phyloP scores from a whole-genome alignment of 2,329 filamentous ascomycete species.

The Biscogniauxia sp. region DNA sequence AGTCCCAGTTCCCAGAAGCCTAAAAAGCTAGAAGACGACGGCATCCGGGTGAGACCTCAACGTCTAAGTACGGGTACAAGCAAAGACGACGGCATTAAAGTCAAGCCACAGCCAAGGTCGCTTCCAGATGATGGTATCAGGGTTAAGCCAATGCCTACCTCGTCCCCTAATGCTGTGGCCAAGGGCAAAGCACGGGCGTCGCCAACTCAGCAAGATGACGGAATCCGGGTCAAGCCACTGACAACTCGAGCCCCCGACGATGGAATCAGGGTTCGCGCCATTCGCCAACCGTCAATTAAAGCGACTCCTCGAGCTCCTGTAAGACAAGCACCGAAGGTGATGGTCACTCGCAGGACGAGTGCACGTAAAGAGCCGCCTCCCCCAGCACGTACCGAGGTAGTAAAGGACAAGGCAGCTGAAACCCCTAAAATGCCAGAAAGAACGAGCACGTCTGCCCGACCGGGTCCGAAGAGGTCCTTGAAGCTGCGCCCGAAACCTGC shows the following conservation, averaged over 20 bases:
- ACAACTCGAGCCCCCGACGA: slow-evolving; percentile 31
- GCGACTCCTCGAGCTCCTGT: slow-evolving; percentile 30
- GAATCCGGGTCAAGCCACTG: slow-evolving; percentile 28
- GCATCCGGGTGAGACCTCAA: slow-evolving; percentile 29
- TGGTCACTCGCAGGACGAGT: slow-evolving; percentile 19
- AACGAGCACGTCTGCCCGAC: slow-evolving; percentile 20
- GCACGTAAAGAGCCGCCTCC: slow-evolving; percentile 23
- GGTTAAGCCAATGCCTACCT: slow-evolving; percentile 9
- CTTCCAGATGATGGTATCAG: slow-evolving; percentile 8
- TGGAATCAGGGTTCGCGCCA: slow-evolving; percentile 34
- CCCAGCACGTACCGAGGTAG: slow-evolving; percentile 32
- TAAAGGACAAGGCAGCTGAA: slow-evolving; percentile 38
- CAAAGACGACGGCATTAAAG: slow-evolving; percentile 36
- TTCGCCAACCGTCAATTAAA: slow-evolving; percentile 24
- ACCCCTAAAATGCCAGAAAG: slow-evolving; percentile 40
- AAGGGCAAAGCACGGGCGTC: slow-evolving; percentile 9
- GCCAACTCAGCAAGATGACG: slow-evolving; percentile 25
- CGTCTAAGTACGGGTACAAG: slow-evolving; percentile 11
- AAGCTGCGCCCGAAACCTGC: slow-evolving; percentile 23
- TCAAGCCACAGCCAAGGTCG: not conserved
- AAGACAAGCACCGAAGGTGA: slow-evolving; percentile 27
- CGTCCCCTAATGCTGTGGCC: not conserved
- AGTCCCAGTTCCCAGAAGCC: slow-evolving; percentile 19
- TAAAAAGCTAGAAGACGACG: slow-evolving; percentile 27
- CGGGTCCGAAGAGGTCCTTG: slow-evolving; percentile 25